Evolutionary conservation across 345 rosid genomes (phyloP), one percentile per base, ranked within the genome.

Genomic region (Gossypioides kirkii): DNA sequence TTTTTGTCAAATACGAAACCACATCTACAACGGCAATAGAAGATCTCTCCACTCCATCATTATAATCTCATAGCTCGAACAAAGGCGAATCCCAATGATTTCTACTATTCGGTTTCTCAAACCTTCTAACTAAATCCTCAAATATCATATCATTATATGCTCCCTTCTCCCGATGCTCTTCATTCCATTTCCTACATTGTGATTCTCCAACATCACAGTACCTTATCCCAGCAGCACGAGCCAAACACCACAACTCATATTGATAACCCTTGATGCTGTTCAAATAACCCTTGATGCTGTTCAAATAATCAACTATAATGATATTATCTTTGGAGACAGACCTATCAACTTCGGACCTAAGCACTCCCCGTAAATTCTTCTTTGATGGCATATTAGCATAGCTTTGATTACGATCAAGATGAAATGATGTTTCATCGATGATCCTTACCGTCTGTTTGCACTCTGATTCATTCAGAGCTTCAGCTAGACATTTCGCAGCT

Each of bases 71-170:
- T 56, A 95, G 72, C 79, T 93, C 96, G 61, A 91, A 96, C 77
- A 91, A 83, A 32, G 99, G 98, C 1, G 98, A 92, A 80, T 95
- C 99, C 99, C 99, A 96, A 0, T 97, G 84, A 77, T 86, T 96
- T 74, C 97, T 87, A 76, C 91, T 84, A 76, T 93, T 97, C 0
- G 97, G 98, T 61, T 79, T 90, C 91, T 96, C 99, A 6, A 96
- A 93, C 80, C 98, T 88, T 77, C 95, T 87, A 59, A 78, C 87
- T 53, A 93, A 79, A 82, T 93, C 98, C 66, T 87, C 93, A 55
- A 91, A 90, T 74, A 96, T 87, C 20, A 77, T 78, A 74, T 90
- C 91, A 1, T 85, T 81, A 53, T 93, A 91, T 0, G 91, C 62
- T 8, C 93, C 92, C 77, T 78, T 87, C 62, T 79, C 88, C 67